Conservation (phyloP, 2,329 filamentous ascomycete genomes). For the Didymella pomorum region DNA sequence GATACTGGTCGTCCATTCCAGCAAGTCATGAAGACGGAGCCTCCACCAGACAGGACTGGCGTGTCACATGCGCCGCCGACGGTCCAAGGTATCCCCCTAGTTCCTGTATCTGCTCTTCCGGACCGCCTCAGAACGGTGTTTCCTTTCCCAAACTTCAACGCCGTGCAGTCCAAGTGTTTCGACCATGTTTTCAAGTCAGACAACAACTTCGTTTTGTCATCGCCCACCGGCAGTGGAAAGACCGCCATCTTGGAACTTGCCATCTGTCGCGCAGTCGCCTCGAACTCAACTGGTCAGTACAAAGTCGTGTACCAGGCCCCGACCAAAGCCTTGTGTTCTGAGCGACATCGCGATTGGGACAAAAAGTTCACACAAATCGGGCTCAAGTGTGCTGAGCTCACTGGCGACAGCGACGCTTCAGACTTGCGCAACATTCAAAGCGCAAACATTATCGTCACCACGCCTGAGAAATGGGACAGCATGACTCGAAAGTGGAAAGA, state of each 20-base stretch:
- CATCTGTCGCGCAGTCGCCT: conserved; percentile 74
- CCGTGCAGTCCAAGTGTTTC: conserved; percentile 83
- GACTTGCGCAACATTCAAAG: conserved; percentile 74
- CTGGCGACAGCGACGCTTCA: conserved; percentile 76
- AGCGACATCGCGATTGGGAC: conserved; percentile 79
- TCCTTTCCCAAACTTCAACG: conserved; percentile 79
- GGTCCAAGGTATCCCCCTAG: conserved; percentile 67
- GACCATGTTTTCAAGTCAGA: conserved; percentile 68
- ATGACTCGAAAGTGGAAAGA: conserved; percentile 88
- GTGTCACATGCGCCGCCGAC: conserved; percentile 40
- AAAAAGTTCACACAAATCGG: conserved; percentile 74
- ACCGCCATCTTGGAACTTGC: conserved; percentile 83
- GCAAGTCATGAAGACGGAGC: background rate
- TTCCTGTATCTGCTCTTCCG: conserved; percentile 68
- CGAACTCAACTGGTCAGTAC: conserved; percentile 66
- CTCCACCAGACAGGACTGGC: conserved; percentile 1
- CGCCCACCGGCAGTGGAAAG: conserved; percentile 86
- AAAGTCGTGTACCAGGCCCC: conserved; percentile 88
- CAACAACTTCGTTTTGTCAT: conserved; percentile 80
- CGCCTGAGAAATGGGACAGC: conserved; percentile 91
- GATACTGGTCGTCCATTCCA: conserved; percentile 1
- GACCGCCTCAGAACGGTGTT: conserved; percentile 76
- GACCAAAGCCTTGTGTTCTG: conserved; percentile 82
- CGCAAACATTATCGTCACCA: conserved; percentile 84
- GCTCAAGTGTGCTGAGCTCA: conserved; percentile 77